Evolutionary conservation across 768 basidiomycete species (phyloP).

Genomic region (Russula virescens): DNA sequence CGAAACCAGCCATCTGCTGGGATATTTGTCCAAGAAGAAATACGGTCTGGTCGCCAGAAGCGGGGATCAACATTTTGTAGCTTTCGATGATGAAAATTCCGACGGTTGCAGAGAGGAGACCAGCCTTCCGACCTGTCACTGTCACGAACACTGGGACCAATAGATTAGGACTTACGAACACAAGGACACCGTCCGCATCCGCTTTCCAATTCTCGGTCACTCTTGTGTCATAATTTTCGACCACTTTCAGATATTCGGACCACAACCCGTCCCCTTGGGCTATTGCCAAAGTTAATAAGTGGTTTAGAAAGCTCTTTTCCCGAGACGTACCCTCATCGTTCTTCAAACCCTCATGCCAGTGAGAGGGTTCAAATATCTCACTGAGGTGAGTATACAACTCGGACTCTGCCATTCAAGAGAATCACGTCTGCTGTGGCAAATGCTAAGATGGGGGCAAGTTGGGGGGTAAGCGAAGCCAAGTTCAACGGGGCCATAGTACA

Average conservation of each 20-base stretch:
- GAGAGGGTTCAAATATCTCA: background rate
- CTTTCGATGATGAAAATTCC: constrained; percentile 25
- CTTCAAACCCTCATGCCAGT: background rate
- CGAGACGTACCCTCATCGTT: background rate
- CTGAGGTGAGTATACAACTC: background rate
- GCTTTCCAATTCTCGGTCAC: constrained; percentile 17
- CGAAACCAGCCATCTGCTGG: constrained; percentile 2
- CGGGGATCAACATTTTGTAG: constrained; percentile 16
- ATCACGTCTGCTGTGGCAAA: no score
- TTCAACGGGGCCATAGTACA: no score
- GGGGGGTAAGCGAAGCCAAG: no score
- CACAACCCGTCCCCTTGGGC: constrained; percentile 3
- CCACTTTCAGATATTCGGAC: constrained; percentile 14
- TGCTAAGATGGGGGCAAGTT: no score
- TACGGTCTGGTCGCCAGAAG: constrained; percentile 6
- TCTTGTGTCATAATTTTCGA: constrained; percentile 7
- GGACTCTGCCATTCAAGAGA: no score
- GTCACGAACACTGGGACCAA: background rate
- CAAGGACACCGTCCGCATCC: constrained; percentile 16
- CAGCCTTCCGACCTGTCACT: constrained; percentile 15
- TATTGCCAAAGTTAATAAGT: background rate
- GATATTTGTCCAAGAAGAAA: constrained; percentile 13
- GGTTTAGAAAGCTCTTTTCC: background rate
- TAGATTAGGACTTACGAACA: constrained; percentile 14
- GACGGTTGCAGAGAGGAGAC: constrained; percentile 26